Evolutionary conservation across 441 rosid species (phyloP), one percentile per base, ranked within the genome.

Genomic region (Populus hybrid): DNA sequence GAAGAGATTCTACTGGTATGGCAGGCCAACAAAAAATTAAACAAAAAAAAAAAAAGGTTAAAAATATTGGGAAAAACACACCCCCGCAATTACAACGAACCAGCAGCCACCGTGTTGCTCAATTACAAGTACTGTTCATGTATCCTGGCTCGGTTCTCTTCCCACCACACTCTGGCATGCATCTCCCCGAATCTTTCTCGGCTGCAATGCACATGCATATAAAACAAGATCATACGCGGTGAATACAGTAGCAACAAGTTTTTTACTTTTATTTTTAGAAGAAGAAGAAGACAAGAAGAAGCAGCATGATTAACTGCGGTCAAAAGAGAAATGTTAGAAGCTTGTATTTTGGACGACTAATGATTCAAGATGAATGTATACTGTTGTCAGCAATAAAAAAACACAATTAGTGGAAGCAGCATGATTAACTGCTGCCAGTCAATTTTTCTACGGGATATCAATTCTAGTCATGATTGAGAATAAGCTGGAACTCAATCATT

Each of bases 111-210:
- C 46, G 21, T 79, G 35, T 30, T 18, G 64, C 76, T 73, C 30
- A 24, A 69, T 87, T 76, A 89, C 84, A 92, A 84, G 91, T 89
- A 92, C 36, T 84, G 96, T 81, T 95, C 92, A 67, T 93, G 97
- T 85, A 95, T 92, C 87, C 99, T 88, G 67, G 92, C 97, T 28
- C 99, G 86, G 80, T 95, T 95, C 84, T 95, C 98, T 85, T 95
- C 98, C 99, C 99, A 95, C 99, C 99, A 93, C 9, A 95, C 59
- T 76, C 92, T 89, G n/a, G 99, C 99, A 54, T 95, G 99, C 97
- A 91, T 87, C 88, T 95, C 98, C 74, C 97, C 97, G 3, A 95
- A 95, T 85, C 75, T 91, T 77, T 95, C 99, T 75, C 99, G 99
- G 88, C 99, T 95, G 90, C 85, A 92, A 8, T 50, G 42, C 21